Base-by-base conservation (phyloP, 2,329 filamentous ascomycete species). In the Xylaria sp. region DNA sequence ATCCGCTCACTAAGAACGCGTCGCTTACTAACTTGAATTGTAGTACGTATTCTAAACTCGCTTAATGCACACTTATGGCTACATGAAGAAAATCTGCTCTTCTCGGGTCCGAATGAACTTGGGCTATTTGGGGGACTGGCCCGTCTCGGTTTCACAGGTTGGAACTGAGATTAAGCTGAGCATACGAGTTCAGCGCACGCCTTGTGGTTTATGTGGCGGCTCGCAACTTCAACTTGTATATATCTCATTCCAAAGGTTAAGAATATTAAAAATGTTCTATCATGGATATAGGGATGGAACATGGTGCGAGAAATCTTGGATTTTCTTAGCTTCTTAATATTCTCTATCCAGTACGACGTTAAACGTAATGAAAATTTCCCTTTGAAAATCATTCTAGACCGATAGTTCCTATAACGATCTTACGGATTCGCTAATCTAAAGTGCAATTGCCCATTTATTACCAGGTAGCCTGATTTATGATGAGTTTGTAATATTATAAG, bases 191-290 rank as follows among this genome's bases (percentile, higher is more conserved):
- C 24, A 19, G 50, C 48, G 21, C 45, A 47, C 53, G 30, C 60
- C n/a, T 62, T 58, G 7, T 21, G 14, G 48, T 39, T 65, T 53
- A 55, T 14, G 65, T 56, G 57, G 50, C 55, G 67, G 59, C 57
- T 59, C 62, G 65, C 62, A 56, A 56, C 57, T 65, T 61, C 64
- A 53, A 55, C 34, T 34, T 71, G 61, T 74, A 74, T 65, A 75
- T 71, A 71, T 69, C 48, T 60, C 30, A 55, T 65, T 72, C 58
- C n/a, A 65, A 51, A 61, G 61, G 61, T 58, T 30, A 65, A 42
- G 32, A 57, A 24, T 39, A 51, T 64, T 65, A 71, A 61, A 69
- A 69, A 51, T 30, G 47, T 32, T 27, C 58, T 27, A 56, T 50
- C 27, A 14, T 55, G 50, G 61, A 14, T 30, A 64, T 42, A 42